Base-by-base conservation (phyloP, 1,284 basidiomycete genomes). In the Agroathelia rolfsii region DNA sequence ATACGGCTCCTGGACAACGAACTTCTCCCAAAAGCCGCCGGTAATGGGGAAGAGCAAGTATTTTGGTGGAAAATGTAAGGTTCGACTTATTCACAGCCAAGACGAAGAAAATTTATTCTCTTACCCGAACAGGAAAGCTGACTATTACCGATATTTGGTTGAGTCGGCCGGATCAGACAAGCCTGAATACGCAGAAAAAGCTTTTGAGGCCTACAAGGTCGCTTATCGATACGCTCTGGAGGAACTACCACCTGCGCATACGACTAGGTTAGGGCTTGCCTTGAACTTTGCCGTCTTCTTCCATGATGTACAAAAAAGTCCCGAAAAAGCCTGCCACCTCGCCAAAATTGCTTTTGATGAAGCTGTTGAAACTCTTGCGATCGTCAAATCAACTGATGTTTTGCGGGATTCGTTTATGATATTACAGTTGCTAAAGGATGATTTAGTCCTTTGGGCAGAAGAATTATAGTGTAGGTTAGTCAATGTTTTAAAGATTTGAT, bases 221-320 rank as follows among this genome's bases (percentile, higher is more conserved):
- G 76, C 78, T n/a, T 79, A 78, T 50, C 67, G 70, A 46, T 70
- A 76, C 36, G 77, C 76, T 6, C 49, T 73, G 33, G 52, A 55
- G 26, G 69, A 67, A 12, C 61, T 80, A 21, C 65, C 72, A 15
- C 63, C 76, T 4, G 64, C 70, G 31, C 75, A 80, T 46, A 75
- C 77, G 22, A 81, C 76, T 9, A 64, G 92, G 51, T 68, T 96
- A 37, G 92, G 92, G 40, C 68, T 96, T 33, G 90, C 92, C 26
- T 72, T 96, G 51, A 96, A 95, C 68, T 95, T 96, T 62, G 86
- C 88, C 29, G 90, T 96, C 42, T 96, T 90, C 66, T 95, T 89
- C 64, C 92, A 94, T 61, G 90, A 95, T 61, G 92, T 95, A 53
- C 72, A 82, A 51, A 85, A 87, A 62, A 86, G 81, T 49, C 88